Evolutionary conservation across 768 basidiomycete genomes (phyloP).

Genomic region (Mycena albidolilacea): DNA sequence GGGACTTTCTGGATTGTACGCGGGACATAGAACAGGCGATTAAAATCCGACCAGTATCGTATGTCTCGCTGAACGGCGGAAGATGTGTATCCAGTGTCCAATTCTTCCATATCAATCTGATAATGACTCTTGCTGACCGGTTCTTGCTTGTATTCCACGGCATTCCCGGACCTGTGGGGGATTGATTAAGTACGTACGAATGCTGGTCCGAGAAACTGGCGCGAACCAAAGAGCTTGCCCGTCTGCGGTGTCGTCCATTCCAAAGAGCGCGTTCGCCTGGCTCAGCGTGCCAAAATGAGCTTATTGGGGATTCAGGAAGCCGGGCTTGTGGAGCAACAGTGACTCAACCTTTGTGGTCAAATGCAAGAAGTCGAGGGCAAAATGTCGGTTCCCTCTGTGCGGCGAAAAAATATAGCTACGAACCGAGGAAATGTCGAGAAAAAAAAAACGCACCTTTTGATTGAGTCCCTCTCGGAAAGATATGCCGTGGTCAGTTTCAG

Average conservation of each 20-base stretch:
- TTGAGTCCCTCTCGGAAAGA: constrained; percentile 78
- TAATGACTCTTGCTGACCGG: constrained; percentile 69
- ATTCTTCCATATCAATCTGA: constrained; percentile 59
- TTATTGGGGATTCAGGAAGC: constrained; percentile 43
- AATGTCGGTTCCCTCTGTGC: constrained; percentile 62
- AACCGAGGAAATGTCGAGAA: constrained; percentile 10
- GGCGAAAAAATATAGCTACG: constrained; percentile 11
- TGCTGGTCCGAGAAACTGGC: constrained; percentile 31
- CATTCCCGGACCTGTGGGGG: constrained; percentile 37
- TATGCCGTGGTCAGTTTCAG: constrained; percentile 64
- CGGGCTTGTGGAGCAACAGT: constrained; percentile 15
- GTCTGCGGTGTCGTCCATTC: constrained; percentile 45
- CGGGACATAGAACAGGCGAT: constrained; percentile 74
- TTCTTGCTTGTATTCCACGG: constrained; percentile 67
- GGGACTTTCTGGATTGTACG: constrained; percentile 76
- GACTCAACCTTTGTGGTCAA: constrained; percentile 75
- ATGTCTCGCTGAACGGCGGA: constrained; percentile 46
- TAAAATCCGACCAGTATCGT: constrained; percentile 81
- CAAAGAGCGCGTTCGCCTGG: constrained; percentile 56
- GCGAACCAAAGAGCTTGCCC: constrained; percentile 32
- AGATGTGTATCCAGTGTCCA: constrained; percentile 34
- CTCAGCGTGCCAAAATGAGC: constrained; percentile 78
- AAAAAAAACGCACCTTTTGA: constrained; percentile 55
- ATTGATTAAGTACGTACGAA: constrained; percentile 14
- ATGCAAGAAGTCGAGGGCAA: constrained; percentile 75